These are phyloP conservation scores for Hordeum pubiflorum DNA, from an alignment of 202 grass and related monocot species.

Conservation along the genomic window DNA sequence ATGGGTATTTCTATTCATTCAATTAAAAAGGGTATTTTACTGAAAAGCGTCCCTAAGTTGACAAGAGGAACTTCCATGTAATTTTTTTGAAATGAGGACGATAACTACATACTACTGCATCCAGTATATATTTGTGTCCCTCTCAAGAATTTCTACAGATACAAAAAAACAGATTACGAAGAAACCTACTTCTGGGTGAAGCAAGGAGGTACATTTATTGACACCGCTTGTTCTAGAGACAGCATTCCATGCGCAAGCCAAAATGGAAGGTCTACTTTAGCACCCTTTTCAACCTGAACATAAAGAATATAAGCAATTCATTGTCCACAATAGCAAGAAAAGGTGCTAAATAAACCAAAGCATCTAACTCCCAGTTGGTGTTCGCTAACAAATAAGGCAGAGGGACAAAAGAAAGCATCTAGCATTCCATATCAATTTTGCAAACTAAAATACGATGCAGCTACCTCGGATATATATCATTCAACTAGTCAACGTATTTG, in stretches of 20 bases:
- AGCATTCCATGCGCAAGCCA: slow-evolving; percentile 79
- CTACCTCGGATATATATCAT: background rate
- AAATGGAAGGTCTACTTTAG: slow-evolving; percentile 79
- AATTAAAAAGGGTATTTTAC: background rate
- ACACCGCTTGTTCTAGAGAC: slow-evolving; percentile 54
- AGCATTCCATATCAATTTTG: background rate
- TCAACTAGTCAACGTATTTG: background rate
- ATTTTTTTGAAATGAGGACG: background rate
- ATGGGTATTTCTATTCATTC: background rate
- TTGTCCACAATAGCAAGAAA: background rate
- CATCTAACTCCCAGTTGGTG: background rate
- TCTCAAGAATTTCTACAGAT: background rate
- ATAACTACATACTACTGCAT: background rate
- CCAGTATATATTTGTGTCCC: background rate
- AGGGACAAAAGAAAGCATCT: background rate
- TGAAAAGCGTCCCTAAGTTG: background rate
- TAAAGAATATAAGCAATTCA: background rate
- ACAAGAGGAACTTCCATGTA: background rate
- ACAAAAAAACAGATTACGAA: background rate
- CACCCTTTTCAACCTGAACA: slow-evolving; percentile 71
- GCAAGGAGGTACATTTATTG: slow-evolving; percentile 54
- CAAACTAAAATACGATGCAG: background rate
- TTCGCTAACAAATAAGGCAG: background rate
- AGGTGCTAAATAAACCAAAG: background rate
- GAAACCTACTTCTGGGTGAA: slow-evolving; percentile 70